A percentile compares a stretch with the other conserved stretches of the same genome.
Conservation (phyloP, 176 grass and related monocot species). For the Dactylis glomerata region DNA sequence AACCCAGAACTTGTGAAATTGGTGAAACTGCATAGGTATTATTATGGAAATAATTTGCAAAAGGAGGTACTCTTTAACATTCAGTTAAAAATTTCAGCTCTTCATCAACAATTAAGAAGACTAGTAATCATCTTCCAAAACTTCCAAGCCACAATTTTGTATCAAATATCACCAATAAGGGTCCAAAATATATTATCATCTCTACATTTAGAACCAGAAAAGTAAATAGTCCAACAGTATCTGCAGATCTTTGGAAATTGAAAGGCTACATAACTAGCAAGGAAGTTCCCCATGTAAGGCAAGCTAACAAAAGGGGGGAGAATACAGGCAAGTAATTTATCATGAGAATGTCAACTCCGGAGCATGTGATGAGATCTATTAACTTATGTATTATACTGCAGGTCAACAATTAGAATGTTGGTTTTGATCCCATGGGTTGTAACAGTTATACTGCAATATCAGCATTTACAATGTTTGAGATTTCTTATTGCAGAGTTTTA, state of each 20-base stretch:
- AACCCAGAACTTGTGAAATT: neutral
- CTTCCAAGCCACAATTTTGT: neutral
- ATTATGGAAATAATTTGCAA: neutral
- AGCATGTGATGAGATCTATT: neutral
- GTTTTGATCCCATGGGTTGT: neutral
- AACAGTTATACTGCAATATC: neutral
- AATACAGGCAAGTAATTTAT: neutral
- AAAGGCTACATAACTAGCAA: neutral
- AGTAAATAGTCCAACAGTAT: neutral
- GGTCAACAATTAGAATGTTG: neutral
- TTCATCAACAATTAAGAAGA: neutral
- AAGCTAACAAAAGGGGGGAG: neutral
- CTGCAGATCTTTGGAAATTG: neutral
- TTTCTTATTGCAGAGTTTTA: neutral
- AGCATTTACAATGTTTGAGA: slow-evolving; percentile 14
- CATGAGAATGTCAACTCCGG: neutral
- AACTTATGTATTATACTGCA: neutral
- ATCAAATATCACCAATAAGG: neutral
- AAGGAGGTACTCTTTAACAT: neutral
- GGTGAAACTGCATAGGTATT: neutral
- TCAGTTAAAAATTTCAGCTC: neutral
- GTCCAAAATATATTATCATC: neutral
- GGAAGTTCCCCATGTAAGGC: neutral
- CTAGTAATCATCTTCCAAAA: slow-evolving; percentile 6
- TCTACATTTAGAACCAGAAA: neutral